phyloP scores from a whole-genome alignment of 495 filamentous ascomycete species.

The Rusavskia elegans region DNA sequence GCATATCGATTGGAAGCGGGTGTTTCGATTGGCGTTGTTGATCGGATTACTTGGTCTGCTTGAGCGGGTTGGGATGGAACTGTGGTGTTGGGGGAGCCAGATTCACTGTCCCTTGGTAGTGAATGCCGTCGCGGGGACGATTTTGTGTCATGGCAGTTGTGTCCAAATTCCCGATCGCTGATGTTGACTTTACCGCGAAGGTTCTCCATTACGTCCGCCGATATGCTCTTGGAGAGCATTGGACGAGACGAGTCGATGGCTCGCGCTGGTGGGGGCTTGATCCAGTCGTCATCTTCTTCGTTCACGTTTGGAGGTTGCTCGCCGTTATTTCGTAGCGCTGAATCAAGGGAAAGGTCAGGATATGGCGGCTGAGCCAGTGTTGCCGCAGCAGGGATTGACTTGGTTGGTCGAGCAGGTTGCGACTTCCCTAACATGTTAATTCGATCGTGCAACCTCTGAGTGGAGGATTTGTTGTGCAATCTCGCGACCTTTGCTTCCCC shows the following conservation, averaged over 20 bases:
- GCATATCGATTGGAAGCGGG: slow-evolving; percentile 43
- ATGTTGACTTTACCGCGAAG: slow-evolving; percentile 28
- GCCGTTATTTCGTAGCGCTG: background rate
- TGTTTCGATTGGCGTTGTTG: slow-evolving; percentile 55
- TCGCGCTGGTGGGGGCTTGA: slow-evolving; percentile 39
- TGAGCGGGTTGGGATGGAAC: background rate
- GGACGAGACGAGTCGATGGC: slow-evolving; percentile 22
- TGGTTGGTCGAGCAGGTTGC: slow-evolving; percentile 52
- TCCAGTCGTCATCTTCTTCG: slow-evolving; percentile 73
- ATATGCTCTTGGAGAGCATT: slow-evolving; percentile 37
- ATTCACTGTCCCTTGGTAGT: background rate
- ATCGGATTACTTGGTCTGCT: slow-evolving; percentile 10
- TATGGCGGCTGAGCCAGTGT: slow-evolving; percentile 32
- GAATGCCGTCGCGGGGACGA: slow-evolving; percentile 3
- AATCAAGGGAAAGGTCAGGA: slow-evolving; percentile 31
- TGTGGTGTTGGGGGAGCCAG: background rate
- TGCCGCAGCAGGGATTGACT: slow-evolving; percentile 43
- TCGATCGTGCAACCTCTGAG: slow-evolving; percentile 77
- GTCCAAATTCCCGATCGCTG: slow-evolving; percentile 22
- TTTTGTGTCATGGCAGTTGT: slow-evolving; percentile 4
- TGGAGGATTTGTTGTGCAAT: slow-evolving; percentile 74
- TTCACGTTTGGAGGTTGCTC: slow-evolving; percentile 14
- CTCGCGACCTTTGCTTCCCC: slow-evolving; percentile 27
- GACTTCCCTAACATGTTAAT: slow-evolving; percentile 85
- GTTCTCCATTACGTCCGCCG: slow-evolving; percentile 44